phyloP scores from a whole-genome alignment of 148 eudicot genomes.

The Mesembryanthemum crystallinum region DNA sequence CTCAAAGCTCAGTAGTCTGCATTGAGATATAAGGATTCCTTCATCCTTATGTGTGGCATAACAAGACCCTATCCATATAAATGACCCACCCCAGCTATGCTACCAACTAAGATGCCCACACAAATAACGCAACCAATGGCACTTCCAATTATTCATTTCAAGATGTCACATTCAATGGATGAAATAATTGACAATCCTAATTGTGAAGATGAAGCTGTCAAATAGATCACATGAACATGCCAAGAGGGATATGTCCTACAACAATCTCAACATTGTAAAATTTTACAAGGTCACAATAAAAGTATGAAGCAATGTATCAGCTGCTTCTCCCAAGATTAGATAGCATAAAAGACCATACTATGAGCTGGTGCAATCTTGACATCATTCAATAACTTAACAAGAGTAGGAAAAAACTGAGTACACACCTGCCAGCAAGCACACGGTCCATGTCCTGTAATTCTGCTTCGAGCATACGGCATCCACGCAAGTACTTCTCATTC shows the following conservation, averaged over 20 bases:
- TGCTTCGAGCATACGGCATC: conserved; percentile 89
- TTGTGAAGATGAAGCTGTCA: conserved; percentile 2
- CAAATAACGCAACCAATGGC: conserved; percentile 21
- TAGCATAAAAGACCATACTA: neutral
- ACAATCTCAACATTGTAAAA: neutral
- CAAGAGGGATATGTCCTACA: neutral
- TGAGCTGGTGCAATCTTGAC: too few species aligned
- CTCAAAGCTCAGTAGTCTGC: conserved; percentile 12
- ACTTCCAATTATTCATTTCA: conserved; percentile 22
- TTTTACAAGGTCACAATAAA: neutral
- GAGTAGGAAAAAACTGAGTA: conserved; percentile 7
- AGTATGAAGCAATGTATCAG: neutral
- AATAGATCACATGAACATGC: neutral
- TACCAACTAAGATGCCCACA: conserved; percentile 11
- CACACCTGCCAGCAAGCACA: conserved; percentile 75
- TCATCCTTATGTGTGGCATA: conserved; percentile 19
- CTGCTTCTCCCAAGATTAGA: neutral
- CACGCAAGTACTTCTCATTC: conserved; percentile 85
- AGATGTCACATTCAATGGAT: conserved; percentile 23
- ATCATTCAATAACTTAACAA: neutral
- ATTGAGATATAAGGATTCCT: conserved; percentile 8
- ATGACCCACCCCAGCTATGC: conserved; percentile 6
- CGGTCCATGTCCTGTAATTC: conserved; percentile 89
- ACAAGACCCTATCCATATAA: conserved; percentile 17
- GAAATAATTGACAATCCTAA: conserved; percentile 10